Conservation (phyloP, 495 filamentous ascomycete genomes). For the Tirmania nivea region DNA sequence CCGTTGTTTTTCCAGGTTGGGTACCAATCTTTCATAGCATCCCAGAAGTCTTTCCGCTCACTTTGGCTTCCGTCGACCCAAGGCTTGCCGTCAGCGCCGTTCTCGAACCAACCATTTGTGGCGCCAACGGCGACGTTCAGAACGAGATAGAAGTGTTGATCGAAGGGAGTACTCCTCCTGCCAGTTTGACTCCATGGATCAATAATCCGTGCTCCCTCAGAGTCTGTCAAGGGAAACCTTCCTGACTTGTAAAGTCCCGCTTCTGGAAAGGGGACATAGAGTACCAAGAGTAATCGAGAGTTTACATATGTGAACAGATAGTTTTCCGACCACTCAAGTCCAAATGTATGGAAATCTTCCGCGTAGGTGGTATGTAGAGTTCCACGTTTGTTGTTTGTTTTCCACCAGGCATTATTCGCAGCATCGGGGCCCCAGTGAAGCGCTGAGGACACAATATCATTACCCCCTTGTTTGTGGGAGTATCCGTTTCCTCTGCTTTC, state of each 20-base stretch:
- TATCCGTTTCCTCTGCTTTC: conserved; percentile 66
- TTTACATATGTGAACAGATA: conserved; percentile 77
- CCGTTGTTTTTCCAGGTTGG: conserved; percentile 51
- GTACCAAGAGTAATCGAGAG: conserved; percentile 52
- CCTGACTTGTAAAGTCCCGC: conserved; percentile 49
- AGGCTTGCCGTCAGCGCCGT: conserved; percentile 47
- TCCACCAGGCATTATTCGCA: conserved; percentile 47
- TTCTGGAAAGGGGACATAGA: conserved; percentile 51
- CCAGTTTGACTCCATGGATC: conserved; percentile 50
- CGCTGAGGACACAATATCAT: conserved; percentile 60
- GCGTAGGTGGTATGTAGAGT: conserved; percentile 59
- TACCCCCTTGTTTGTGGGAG: conserved; percentile 50
- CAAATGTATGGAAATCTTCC: conserved; percentile 46
- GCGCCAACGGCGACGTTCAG: conserved; percentile 63
- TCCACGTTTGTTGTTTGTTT: conserved; percentile 49
- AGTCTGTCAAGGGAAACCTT: conserved; percentile 43
- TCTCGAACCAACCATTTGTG: conserved; percentile 70
- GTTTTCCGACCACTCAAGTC: conserved; percentile 69
- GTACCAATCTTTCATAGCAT: conserved; percentile 40
- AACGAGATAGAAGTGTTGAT: conserved; percentile 62
- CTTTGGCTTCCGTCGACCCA: conserved; percentile 49
- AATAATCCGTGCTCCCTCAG: conserved; percentile 44
- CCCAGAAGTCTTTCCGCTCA: conserved; percentile 55
- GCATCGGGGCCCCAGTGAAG: conserved; percentile 58
- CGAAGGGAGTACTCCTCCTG: conserved; percentile 47